Evolutionary conservation across 257 asterid genomes (phyloP).

Genomic region (Marsdenia floribunda): DNA sequence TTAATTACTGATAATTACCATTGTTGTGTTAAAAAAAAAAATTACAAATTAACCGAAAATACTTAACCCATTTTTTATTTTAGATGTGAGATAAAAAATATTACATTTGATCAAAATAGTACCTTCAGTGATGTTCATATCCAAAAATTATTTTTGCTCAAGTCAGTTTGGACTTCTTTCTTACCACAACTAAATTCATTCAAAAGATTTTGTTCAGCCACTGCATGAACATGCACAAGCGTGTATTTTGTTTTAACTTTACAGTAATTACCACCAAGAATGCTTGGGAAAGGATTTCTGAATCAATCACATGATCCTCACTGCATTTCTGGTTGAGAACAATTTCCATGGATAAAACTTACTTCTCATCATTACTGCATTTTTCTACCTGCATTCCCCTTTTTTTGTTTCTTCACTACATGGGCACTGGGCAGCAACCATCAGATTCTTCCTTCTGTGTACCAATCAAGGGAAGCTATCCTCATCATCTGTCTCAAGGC

Average conservation of each 20-base stretch:
- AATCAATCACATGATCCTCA: not conserved
- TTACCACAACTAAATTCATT: not conserved
- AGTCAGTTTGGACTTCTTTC: not conserved
- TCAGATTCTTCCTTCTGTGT: not conserved
- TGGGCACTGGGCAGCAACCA: too few relatives aligned
- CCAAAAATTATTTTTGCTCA: too few relatives aligned
- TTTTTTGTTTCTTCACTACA: too few relatives aligned
- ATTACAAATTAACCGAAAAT: too few relatives aligned
- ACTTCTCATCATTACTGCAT: not conserved
- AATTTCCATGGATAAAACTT: not conserved
- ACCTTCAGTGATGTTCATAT: too few relatives aligned
- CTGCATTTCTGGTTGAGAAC: not conserved
- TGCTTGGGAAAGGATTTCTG: not conserved
- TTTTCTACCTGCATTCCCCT: not conserved
- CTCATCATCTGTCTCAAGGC: not conserved
- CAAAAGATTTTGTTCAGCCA: not conserved
- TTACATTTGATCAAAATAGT: too few relatives aligned
- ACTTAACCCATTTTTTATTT: too few relatives aligned
- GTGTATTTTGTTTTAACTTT: too few relatives aligned
- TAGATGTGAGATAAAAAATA: too few relatives aligned
- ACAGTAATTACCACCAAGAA: too few relatives aligned
- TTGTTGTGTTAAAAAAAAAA: too few relatives aligned
- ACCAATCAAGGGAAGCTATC: conserved; percentile 3
- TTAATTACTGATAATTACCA: too few relatives aligned
- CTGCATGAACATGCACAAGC: not conserved